Conservation (phyloP, 495 filamentous ascomycete genomes). For the Tuber brumale region DNA sequence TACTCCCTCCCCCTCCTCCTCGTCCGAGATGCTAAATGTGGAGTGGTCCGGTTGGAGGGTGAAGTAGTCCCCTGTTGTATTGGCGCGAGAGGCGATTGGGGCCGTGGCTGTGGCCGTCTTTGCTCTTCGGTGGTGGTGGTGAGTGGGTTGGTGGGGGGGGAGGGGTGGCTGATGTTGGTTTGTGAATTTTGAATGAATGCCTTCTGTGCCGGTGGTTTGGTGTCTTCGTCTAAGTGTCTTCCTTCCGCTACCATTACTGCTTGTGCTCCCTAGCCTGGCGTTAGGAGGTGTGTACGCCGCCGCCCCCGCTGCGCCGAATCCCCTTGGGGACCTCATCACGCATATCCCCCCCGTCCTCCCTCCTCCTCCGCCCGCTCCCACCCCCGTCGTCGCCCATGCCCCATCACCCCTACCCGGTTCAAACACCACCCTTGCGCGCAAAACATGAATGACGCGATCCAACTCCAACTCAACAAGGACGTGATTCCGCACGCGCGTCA, state of each 20-base stretch:
- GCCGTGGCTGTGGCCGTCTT: not conserved
- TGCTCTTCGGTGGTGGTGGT: not conserved
- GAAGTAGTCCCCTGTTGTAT: not conserved
- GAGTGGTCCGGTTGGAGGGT: not conserved
- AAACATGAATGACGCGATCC: constrained; percentile 70
- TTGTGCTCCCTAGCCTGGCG: not conserved
- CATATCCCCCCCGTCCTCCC: not conserved
- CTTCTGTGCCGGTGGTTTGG: not conserved
- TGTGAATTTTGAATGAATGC: not conserved
- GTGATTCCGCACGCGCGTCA: constrained; percentile 73
- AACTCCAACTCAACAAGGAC: constrained; percentile 80
- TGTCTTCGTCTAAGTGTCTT: not conserved
- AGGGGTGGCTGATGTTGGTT: not conserved
- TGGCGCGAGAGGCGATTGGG: not conserved
- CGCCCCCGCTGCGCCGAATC: not conserved
- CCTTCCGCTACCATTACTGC: not conserved
- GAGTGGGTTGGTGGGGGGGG: not conserved
- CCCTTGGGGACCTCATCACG: not conserved
- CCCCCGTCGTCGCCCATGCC: constrained; percentile 36
- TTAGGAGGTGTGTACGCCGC: not conserved
- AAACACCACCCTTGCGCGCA: constrained; percentile 72
- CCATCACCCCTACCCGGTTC: constrained; percentile 63
- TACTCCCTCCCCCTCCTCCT: constrained; percentile 4
- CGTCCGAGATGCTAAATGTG: not conserved
- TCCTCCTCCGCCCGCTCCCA: not conserved